These are phyloP conservation scores for Xenoacremonium recifei DNA, from an alignment of 2,329 filamentous ascomycete species.

Conservation along the genomic window DNA sequence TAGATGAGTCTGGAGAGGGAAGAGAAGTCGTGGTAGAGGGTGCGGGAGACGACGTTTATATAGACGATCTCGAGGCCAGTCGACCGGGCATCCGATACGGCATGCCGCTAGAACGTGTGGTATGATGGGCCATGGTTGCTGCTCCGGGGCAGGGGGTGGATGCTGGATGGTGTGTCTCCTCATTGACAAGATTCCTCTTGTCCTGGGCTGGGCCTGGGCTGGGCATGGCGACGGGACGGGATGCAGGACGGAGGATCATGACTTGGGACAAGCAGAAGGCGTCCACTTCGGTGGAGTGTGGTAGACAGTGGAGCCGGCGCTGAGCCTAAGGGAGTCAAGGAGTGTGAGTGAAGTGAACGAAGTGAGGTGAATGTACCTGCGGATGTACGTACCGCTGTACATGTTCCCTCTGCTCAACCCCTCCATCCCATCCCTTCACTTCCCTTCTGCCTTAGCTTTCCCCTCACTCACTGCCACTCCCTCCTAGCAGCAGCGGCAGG, in stretches of 20 bases:
- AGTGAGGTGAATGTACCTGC: neutral
- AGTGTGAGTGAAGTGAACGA: neutral
- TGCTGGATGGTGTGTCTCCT: neutral
- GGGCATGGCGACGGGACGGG: too few relatives aligned
- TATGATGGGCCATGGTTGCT: neutral
- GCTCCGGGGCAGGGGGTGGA: neutral
- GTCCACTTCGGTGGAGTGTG: too few relatives aligned
- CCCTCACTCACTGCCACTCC: constrained; percentile 13
- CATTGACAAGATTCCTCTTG: too few relatives aligned
- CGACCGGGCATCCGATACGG: neutral
- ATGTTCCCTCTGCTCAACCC: too few relatives aligned
- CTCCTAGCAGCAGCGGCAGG: constrained; percentile 10
- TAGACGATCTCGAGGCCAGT: constrained; percentile 21
- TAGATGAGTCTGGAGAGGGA: constrained; percentile 27
- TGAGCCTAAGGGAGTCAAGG: too few relatives aligned
- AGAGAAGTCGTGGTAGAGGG: constrained; percentile 13
- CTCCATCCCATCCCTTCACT: neutral
- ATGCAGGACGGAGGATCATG: neutral
- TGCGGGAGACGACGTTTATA: constrained; percentile 27
- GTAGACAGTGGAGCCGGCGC: too few relatives aligned
- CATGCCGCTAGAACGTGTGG: neutral
- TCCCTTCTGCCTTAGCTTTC: constrained; percentile 5
- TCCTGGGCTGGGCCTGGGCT: too few relatives aligned
- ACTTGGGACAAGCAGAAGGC: neutral
- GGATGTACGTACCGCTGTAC: neutral